Percentiles rank a stretch among this genome's conserved stretches.
Conservation (phyloP, 1,139 yeast genomes). For the Eremothecium gossypii region DNA sequence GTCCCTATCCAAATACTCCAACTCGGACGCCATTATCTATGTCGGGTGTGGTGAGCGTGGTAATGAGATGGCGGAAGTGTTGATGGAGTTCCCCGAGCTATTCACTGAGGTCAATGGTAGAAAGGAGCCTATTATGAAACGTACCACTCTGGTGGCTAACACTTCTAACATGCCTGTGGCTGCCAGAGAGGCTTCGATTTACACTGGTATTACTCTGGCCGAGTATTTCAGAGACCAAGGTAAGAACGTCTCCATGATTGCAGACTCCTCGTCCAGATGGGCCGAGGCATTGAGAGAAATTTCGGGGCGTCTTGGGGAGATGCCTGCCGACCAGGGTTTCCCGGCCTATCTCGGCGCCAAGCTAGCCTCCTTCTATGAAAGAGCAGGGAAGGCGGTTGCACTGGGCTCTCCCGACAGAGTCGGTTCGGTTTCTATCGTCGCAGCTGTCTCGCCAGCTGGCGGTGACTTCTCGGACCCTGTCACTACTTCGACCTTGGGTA, state of each 20-base stretch:
- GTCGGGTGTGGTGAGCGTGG: conserved; percentile 93
- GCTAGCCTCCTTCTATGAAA: conserved; percentile 96
- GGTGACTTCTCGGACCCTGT: conserved; percentile 99
- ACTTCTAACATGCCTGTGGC: conserved; percentile 99
- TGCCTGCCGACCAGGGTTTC: conserved; percentile 99
- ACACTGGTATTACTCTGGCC: conserved; percentile 96
- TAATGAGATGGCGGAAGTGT: conserved; percentile 98
- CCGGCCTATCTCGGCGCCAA: conserved; percentile 99
- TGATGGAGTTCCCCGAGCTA: conserved; percentile 98
- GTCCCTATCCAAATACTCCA: conserved; percentile 91
- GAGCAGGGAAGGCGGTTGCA: conserved; percentile 96
- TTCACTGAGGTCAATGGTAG: conserved; percentile 84
- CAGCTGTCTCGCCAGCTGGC: conserved; percentile 99
- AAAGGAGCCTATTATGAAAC: conserved; percentile 98
- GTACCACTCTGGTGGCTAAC: conserved; percentile 96
- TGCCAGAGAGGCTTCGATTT: conserved; percentile 98
- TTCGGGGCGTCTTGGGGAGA: conserved; percentile 99
- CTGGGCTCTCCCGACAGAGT: conserved; percentile 93
- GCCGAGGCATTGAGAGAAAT: conserved; percentile 99
- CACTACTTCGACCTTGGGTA: conserved; percentile 95
- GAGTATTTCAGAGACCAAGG: conserved; percentile 99
- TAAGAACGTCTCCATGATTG: conserved; percentile 97
- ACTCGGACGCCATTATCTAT: conserved; percentile 91
- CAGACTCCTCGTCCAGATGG: conserved; percentile 99
- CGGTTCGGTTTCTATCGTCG: conserved; percentile 97